These are phyloP conservation scores for Micractinium conductrix DNA, from an alignment of 139 green algal species.

Conservation along the genomic window DNA sequence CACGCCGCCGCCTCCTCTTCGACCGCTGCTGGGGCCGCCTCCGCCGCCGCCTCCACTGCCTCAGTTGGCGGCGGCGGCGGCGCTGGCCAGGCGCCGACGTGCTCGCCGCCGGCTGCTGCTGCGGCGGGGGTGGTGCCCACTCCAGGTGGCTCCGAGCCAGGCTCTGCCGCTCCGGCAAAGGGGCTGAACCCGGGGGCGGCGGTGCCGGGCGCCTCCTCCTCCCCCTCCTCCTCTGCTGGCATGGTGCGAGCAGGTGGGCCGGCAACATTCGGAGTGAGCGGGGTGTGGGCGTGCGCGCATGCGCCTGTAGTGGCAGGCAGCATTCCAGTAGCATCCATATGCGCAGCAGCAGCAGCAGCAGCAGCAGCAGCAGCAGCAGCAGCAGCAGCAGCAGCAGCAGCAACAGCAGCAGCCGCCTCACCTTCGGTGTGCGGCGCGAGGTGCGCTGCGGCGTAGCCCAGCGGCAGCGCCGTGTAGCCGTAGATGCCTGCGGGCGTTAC, in stretches of 20 bases:
- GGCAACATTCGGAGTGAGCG: no score
- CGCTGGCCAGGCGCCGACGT: not conserved
- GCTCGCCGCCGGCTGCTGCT: not conserved
- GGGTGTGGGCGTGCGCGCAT: no score
- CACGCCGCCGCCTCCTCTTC: not conserved
- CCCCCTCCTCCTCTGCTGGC: not conserved
- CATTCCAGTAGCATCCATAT: not conserved
- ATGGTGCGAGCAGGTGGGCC: not conserved
- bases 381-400: no score
- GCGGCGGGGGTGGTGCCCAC: not conserved
- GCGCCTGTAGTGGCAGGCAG: no score
- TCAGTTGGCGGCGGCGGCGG: no score
- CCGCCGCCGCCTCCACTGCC: not conserved
- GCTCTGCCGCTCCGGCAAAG: constrained; percentile 6
- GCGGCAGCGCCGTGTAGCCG: constrained; percentile 21
- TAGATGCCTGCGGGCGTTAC: not conserved
- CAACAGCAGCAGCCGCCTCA: no score
- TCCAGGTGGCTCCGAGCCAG: not conserved
- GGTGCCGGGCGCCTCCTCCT: no score
- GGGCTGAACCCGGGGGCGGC: not conserved
- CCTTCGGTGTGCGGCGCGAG: no score
- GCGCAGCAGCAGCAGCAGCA: not conserved
- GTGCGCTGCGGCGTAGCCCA: no score
- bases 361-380: no score
- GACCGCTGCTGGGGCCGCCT: not conserved